Evolutionary conservation across 768 basidiomycete species (phyloP).

Genomic region (Suillus alpinus): DNA sequence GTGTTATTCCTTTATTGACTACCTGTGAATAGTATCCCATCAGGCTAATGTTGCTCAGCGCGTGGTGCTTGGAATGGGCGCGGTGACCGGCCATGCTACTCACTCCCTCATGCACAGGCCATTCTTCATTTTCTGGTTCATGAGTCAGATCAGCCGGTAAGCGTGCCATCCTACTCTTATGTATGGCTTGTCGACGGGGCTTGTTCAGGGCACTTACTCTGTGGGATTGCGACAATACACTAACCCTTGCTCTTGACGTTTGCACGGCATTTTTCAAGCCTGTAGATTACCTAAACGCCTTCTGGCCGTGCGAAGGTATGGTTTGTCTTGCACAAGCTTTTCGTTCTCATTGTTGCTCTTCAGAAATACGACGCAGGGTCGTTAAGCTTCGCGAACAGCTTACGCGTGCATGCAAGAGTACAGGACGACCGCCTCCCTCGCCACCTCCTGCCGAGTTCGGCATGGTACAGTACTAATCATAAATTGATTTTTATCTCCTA

Average conservation of each 20-base stretch:
- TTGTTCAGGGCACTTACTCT: slow-evolving; percentile 48
- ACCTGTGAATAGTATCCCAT: slow-evolving; percentile 42
- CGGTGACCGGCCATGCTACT: slow-evolving; percentile 50
- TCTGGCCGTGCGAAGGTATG: slow-evolving; percentile 67
- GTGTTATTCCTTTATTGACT: slow-evolving; percentile 4
- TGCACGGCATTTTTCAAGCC: slow-evolving; percentile 58
- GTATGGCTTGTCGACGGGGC: neutral
- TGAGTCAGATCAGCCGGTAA: slow-evolving; percentile 63
- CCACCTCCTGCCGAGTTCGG: slow-evolving; percentile 20
- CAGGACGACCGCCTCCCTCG: slow-evolving; percentile 45
- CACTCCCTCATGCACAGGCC: slow-evolving; percentile 56
- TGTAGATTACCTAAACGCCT: slow-evolving; percentile 55
- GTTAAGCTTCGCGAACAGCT: slow-evolving; percentile 45
- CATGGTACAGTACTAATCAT: slow-evolving; percentile 1
- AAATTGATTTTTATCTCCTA: neutral
- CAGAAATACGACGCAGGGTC: slow-evolving; percentile 54
- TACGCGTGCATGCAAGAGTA: slow-evolving; percentile 42
- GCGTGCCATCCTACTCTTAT: slow-evolving; percentile 7
- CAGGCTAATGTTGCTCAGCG: slow-evolving; percentile 59
- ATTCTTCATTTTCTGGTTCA: slow-evolving; percentile 74
- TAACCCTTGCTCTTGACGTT: slow-evolving; percentile 60
- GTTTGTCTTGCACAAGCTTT: slow-evolving; percentile 5
- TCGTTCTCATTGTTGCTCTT: slow-evolving; percentile 9
- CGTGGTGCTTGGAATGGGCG: slow-evolving; percentile 56
- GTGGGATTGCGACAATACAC: slow-evolving; percentile 58